Conservation (phyloP, 2,329 filamentous ascomycete species). For the Cladosporium oxysporum region DNA sequence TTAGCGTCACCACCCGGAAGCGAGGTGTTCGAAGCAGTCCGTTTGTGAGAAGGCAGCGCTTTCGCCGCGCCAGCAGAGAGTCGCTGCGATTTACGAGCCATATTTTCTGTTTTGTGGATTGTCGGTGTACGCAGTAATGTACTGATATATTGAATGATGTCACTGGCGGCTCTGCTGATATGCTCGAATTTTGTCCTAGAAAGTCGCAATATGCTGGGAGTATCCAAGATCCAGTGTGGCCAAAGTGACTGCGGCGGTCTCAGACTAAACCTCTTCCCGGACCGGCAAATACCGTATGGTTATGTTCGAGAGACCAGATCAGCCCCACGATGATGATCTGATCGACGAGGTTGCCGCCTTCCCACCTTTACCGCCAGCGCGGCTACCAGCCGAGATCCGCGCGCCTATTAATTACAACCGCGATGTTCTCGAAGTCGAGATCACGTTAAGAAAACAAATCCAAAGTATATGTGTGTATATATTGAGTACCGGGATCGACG, state of each 20-base stretch:
- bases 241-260: not conserved
- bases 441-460: not conserved
- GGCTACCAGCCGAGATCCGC: constrained; percentile 4
- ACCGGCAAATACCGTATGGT: not conserved
- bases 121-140: not conserved
- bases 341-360: constrained; percentile 13
- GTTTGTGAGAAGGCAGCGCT: constrained; percentile 29
- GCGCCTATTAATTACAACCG: not conserved
- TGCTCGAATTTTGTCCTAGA: not conserved
- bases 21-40: constrained; percentile 27
- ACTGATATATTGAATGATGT: not conserved
- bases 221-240: not conserved
- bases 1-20: constrained; percentile 23
- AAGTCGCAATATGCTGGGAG: not conserved
- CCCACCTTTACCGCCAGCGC: constrained; percentile 5
- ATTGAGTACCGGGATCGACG: not conserved
- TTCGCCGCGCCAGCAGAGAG: constrained; percentile 23
- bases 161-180: not conserved
- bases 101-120: constrained; percentile 13
- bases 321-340: not conserved
- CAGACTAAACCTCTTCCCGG: not conserved
- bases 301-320: constrained; percentile 4
- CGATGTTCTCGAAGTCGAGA: not conserved
- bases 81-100: constrained; percentile 33
- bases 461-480: not conserved